A percentile compares a stretch with the other conserved stretches of the same genome.
phyloP scores from a whole-genome alignment of 208 protist species.

The Leishmania gerbilli region DNA sequence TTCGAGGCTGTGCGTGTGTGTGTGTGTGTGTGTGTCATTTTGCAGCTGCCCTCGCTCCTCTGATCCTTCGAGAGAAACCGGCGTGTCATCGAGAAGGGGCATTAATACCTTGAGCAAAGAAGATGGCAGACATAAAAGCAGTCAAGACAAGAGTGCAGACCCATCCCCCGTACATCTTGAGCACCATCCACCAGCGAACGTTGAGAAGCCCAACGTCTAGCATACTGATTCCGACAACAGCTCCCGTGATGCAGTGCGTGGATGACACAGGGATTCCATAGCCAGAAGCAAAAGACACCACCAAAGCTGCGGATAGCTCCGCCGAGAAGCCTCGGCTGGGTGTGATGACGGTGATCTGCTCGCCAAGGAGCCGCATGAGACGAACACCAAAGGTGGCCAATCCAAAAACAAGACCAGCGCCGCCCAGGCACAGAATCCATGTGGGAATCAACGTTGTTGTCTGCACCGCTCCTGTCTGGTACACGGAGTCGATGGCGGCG shows the following conservation, averaged over 20 bases:
- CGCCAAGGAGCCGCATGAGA: constrained; percentile 73
- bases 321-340: constrained; percentile 75
- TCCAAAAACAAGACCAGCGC: constrained; percentile 70
- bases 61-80: neutral
- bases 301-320: constrained; percentile 71
- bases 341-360: constrained; percentile 81
- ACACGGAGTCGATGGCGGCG: constrained; percentile 72
- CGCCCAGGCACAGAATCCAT: constrained; percentile 75
- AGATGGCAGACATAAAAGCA: constrained; percentile 59
- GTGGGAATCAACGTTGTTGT: constrained; percentile 44
- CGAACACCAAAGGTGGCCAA: constrained; percentile 73
- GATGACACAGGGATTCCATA: constrained; percentile 87
- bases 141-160: constrained; percentile 64
- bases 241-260: constrained; percentile 91
- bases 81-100: constrained; percentile 31
- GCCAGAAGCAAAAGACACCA: constrained; percentile 79
- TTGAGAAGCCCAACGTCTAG: constrained; percentile 63
- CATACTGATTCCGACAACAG: constrained; percentile 84
- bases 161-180: constrained; percentile 81
- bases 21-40: neutral
- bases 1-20: no score
- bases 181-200: constrained; percentile 73
- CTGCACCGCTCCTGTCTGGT: constrained; percentile 45
- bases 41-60: neutral
- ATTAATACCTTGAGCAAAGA: constrained; percentile 81